Evolutionary conservation across 805 yeast genomes (phyloP).

Genomic region (Metschnikowia matae): DNA sequence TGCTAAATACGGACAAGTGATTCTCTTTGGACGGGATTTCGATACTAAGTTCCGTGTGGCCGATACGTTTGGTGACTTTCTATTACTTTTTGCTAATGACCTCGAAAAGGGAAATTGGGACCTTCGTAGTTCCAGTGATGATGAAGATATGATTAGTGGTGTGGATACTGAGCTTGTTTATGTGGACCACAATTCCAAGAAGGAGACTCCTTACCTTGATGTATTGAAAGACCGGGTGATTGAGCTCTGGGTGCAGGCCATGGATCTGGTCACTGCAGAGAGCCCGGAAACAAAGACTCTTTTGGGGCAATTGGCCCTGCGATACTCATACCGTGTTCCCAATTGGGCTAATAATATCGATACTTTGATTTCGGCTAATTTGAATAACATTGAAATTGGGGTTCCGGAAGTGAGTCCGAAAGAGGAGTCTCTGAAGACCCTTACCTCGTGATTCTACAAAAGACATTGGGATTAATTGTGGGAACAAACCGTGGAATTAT

Average conservation of each 20-base stretch:
- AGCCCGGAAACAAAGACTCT: constrained; percentile 2
- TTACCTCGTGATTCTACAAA: too few species aligned
- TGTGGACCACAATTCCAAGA: constrained; percentile 53
- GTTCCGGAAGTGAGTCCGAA: background rate
- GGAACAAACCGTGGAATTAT: too few species aligned
- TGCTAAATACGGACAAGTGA: constrained; percentile 79
- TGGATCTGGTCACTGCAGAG: constrained; percentile 15
- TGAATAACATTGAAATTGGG: constrained; percentile 21
- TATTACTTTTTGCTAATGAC: constrained; percentile 79
- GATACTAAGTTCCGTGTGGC: constrained; percentile 88
- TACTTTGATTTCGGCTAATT: constrained; percentile 27
- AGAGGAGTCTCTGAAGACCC: too few species aligned
- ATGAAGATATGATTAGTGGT: constrained; percentile 46
- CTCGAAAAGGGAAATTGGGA: constrained; percentile 79
- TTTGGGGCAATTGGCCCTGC: constrained; percentile 6
- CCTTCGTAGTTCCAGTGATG: constrained; percentile 42
- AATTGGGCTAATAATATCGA: constrained; percentile 19
- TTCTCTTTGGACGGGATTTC: constrained; percentile 88
- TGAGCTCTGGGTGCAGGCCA: constrained; percentile 29
- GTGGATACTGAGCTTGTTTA: constrained; percentile 73
- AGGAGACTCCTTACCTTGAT: constrained; percentile 39
- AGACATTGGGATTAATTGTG: too few species aligned
- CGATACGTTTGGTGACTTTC: constrained; percentile 83
- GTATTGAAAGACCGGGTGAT: constrained; percentile 33
- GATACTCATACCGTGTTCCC: constrained; percentile 6